Evolutionary conservation across 805 yeast species (phyloP).

Genomic region (Ascoidea tarda): DNA sequence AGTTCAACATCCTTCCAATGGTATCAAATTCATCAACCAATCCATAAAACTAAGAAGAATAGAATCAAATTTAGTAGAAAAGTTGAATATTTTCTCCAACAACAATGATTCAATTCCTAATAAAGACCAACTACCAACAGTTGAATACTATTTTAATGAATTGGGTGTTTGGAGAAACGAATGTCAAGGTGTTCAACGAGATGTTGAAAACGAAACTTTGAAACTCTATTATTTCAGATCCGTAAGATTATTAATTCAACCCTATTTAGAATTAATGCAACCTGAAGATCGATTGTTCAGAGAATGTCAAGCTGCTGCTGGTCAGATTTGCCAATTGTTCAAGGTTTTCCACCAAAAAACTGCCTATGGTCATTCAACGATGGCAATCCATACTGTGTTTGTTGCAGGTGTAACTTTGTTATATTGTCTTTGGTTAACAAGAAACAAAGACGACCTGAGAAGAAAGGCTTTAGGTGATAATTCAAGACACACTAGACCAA

Average conservation of each 20-base stretch:
- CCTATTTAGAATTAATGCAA: constrained; percentile 44
- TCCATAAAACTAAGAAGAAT: constrained; percentile 40
- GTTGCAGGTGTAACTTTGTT: constrained; percentile 57
- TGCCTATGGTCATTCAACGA: constrained; percentile 46
- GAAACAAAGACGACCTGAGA: constrained; percentile 45
- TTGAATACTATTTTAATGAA: constrained; percentile 36
- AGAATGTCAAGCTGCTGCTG: constrained; percentile 63
- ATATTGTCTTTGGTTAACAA: constrained; percentile 52
- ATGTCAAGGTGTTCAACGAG: constrained; percentile 30
- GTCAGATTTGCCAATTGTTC: constrained; percentile 51
- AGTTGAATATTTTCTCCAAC: constrained; percentile 24
- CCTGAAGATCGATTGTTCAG: constrained; percentile 46
- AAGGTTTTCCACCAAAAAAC: constrained; percentile 51
- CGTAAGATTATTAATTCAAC: constrained; percentile 46
- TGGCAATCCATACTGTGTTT: constrained; percentile 53
- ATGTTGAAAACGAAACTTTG: constrained; percentile 44
- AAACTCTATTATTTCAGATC: constrained; percentile 46
- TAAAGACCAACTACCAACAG: constrained; percentile 32
- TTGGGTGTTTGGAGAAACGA: constrained; percentile 43
- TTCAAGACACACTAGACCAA: constrained; percentile 46
- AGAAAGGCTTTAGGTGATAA: constrained; percentile 40
- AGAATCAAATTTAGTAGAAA: constrained; percentile 45
- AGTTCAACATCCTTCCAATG: constrained; percentile 14
- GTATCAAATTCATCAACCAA: constrained; percentile 37
- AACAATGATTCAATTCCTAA: constrained; percentile 1